Evolutionary conservation across 805 yeast genomes (phyloP).

Genomic region (Candida koratica): DNA sequence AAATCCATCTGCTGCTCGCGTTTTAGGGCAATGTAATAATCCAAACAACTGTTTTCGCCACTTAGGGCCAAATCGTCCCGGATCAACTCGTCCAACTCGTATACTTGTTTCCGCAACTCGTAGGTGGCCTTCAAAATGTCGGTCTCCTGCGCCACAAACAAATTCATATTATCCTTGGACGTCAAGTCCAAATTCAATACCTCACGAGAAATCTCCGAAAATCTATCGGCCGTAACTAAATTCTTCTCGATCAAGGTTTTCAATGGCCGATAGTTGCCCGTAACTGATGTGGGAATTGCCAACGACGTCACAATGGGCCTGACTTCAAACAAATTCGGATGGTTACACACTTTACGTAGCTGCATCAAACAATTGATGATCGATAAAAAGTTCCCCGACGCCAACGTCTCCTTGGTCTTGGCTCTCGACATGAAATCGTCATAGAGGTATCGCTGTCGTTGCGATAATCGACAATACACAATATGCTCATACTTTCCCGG

Average conservation of each 20-base stretch:
- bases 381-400: conserved; percentile 90
- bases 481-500: conserved; percentile 97
- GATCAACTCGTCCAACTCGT: conserved; percentile 37
- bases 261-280: conserved; percentile 41
- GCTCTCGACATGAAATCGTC: conserved; percentile 98
- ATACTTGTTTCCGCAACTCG: conserved; percentile 42
- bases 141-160: conserved; percentile 45
- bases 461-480: conserved; percentile 84
- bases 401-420: conserved; percentile 87
- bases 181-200: conserved; percentile 61
- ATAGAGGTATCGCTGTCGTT: conserved; percentile 85
- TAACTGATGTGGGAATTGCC: conserved; percentile 64
- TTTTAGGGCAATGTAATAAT: conserved; percentile 57
- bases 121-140: conserved; percentile 44
- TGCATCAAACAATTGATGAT: conserved; percentile 98
- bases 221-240: conserved; percentile 6
- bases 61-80: conserved; percentile 16
- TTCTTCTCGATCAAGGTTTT: conserved; percentile 32
- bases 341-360: conserved; percentile 91
- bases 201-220: conserved; percentile 33
- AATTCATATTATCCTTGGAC: conserved; percentile 39
- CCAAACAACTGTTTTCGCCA: conserved; percentile 37
- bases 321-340: conserved; percentile 93
- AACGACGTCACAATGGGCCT: conserved; percentile 91
- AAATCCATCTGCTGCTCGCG: conserved; percentile 49